Conservation (phyloP, 2,329 filamentous ascomycete species). For the Claviceps sp. region DNA sequence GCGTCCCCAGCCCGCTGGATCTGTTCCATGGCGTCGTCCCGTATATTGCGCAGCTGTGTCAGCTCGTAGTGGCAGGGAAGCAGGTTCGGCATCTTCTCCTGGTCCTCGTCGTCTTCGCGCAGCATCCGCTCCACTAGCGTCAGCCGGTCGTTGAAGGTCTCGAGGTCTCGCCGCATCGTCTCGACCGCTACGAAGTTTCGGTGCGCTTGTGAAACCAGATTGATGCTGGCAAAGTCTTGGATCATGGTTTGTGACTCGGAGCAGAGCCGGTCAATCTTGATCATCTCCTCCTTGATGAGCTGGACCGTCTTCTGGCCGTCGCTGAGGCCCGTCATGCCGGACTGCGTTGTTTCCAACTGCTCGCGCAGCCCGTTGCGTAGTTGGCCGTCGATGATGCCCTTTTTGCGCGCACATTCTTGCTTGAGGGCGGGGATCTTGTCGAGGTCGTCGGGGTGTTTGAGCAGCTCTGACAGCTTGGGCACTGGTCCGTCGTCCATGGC, state of each 20-base stretch:
- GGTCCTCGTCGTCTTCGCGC: constrained; percentile 68
- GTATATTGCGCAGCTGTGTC: constrained; percentile 81
- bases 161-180: constrained; percentile 81
- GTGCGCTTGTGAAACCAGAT: constrained; percentile 84
- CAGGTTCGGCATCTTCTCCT: constrained; percentile 84
- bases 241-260: constrained; percentile 97
- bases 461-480: constrained; percentile 79
- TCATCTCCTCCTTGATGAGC: constrained; percentile 94
- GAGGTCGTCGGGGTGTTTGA: constrained; percentile 90
- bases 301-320: constrained; percentile 87
- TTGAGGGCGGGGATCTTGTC: constrained; percentile 89
- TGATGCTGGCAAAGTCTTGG: constrained; percentile 87
- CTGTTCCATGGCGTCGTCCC: constrained; percentile 94
- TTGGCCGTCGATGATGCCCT: constrained; percentile 79
- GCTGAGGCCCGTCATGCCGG: constrained; percentile 76
- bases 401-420: constrained; percentile 88
- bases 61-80: constrained; percentile 84
- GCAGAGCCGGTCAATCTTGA: constrained; percentile 95
- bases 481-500: constrained; percentile 45
- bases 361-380: constrained; percentile 78
- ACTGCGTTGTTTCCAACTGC: constrained; percentile 87
- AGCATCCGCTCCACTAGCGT: constrained; percentile 65
- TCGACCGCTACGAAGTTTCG: constrained; percentile 91
- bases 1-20: constrained; percentile 64
- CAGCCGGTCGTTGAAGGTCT: constrained; percentile 72